Base-by-base conservation (phyloP, 2,329 filamentous ascomycete species). In the Pestalotiopsis sp. region DNA sequence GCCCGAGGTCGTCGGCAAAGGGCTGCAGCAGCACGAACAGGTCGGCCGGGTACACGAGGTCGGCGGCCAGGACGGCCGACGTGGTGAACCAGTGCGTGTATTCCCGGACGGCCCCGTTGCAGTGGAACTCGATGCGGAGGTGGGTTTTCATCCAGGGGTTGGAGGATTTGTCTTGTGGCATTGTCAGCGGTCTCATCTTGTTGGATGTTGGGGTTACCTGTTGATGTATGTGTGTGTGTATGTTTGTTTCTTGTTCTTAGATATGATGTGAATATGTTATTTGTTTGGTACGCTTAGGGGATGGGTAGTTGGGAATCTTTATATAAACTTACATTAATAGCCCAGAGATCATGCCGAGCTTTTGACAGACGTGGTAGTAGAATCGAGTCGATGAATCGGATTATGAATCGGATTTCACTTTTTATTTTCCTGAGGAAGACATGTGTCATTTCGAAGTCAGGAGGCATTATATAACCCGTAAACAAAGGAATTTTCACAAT, bases 1-100 rank as follows among this genome's bases (percentile, higher is more conserved):
- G 31, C 9, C 56, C 56, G 13, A 67, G 39, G 0, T 45, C 13
- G 31, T 67, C 65, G 1, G 65, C 65, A 25, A 20, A 67, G 31
- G 52, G 65, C 56, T 60, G 65, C 4, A 67, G 20, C 11, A n/a
- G 31, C 17, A 59, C 31, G 52, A 67, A 67, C 25, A 67, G 31
- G 23, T 67, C 65, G 36, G 65, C 56, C 9, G 56, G 65, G 31
- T 67, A 60, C 9, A 67, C 31, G 7, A 67, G 17, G 23, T 45
- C 52, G 11, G 65, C 20, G 20, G 60, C 25, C 27, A 67, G 17
- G n/a, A 38, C 31, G 9, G 31, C 13, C 20, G 65, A 59, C n/a
- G 25, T 60, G n/a, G 65, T 49, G 25, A 67, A 59, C 4, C 52
- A 41, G 56, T 39, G 31, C 27, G 9, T 12, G 63, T 57, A 58